Percentiles rank a stretch among this genome's conserved stretches.
Conservation (phyloP, 495 filamentous ascomycete genomes). For the Tetracladium setigerum region DNA sequence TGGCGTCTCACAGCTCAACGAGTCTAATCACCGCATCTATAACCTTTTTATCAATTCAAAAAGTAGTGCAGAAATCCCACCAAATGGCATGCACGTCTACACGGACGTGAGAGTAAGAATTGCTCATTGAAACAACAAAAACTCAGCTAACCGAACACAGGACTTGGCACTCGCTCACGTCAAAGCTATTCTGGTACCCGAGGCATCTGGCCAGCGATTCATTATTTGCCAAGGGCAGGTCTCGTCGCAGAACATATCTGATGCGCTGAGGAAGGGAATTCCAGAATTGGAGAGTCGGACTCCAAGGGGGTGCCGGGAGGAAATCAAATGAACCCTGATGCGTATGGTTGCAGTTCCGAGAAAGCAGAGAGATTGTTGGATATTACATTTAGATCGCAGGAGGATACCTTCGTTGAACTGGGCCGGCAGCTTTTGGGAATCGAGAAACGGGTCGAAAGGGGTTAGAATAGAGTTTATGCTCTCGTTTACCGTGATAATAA, state of each 20-base stretch:
- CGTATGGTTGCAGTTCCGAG: constrained; percentile 8
- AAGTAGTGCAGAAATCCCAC: constrained; percentile 4
- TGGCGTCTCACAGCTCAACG: constrained; percentile 8
- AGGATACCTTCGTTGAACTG: constrained; percentile 16
- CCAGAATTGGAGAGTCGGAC: constrained; percentile 7
- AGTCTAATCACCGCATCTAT: constrained; percentile 9
- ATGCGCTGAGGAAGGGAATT: constrained; percentile 7
- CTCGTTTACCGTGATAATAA: too few relatives aligned
- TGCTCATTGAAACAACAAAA: neutral
- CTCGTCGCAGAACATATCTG: constrained; percentile 8
- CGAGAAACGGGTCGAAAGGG: constrained; percentile 2
- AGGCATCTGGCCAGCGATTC: constrained; percentile 10
- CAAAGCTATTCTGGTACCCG: constrained; percentile 5
- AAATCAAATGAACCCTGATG: constrained; percentile 1
- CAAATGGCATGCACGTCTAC: constrained; percentile 12
- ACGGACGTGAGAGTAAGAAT: constrained; percentile 12
- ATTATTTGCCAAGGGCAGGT: constrained; percentile 11
- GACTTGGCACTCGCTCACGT: constrained; percentile 11
- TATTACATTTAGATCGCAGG: constrained; percentile 6
- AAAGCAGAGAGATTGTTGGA: constrained; percentile 9
- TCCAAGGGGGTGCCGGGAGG: constrained; percentile 6
- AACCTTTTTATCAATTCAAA: constrained; percentile 8
- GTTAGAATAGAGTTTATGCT: too few relatives aligned
- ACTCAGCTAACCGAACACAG: neutral
- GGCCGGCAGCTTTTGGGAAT: constrained; percentile 11